Evolutionary conservation across 306 rosid species (phyloP).

Genomic region (Acacia acuminata): DNA sequence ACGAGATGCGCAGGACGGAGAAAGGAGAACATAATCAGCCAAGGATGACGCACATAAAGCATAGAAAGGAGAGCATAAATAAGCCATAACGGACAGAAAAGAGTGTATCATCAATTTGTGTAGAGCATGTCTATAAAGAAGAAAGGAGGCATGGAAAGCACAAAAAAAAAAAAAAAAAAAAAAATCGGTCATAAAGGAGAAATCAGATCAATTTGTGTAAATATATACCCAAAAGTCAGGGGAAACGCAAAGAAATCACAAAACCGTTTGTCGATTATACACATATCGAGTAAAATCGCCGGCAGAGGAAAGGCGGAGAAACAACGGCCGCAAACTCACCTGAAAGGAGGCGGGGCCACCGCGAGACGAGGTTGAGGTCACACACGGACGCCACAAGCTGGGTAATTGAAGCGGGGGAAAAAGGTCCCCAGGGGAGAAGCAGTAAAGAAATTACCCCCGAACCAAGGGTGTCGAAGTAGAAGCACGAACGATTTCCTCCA

Average conservation of each 20-base stretch:
- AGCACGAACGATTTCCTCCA: no score
- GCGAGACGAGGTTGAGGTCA: background rate
- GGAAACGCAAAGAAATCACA: background rate
- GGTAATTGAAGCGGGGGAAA: background rate
- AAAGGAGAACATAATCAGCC: background rate
- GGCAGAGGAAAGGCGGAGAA: background rate
- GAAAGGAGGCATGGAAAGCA: background rate
- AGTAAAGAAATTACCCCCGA: no score
- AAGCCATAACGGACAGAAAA: background rate
- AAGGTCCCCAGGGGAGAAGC: no score
- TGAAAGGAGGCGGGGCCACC: background rate
- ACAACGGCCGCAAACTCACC: background rate
- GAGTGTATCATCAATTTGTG: background rate
- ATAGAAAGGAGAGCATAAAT: background rate
- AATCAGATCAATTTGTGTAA: background rate
- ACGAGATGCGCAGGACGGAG: background rate
- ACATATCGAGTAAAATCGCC: background rate
- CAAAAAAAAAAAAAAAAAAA: background rate
- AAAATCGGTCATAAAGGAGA: background rate
- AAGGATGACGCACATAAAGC: background rate
- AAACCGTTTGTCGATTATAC: background rate
- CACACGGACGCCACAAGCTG: background rate
- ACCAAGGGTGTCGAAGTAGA: no score
- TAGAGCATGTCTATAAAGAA: background rate
- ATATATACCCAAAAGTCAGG: background rate